Evolutionary conservation across 1,284 basidiomycete species (phyloP).

Genomic region (Malassezia globosa): DNA sequence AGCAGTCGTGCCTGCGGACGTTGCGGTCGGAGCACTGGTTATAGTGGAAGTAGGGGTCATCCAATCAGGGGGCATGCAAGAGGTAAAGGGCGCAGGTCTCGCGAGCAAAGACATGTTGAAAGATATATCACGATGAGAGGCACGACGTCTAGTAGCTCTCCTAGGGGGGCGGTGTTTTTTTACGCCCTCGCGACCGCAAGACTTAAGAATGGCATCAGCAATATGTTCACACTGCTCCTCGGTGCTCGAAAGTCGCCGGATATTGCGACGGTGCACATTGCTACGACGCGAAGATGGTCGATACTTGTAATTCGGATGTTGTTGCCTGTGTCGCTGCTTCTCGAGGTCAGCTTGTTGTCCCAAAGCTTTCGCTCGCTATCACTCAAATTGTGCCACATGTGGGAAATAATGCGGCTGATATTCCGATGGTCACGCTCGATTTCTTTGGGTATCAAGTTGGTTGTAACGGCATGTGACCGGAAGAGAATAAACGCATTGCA

Average conservation of each 20-base stretch:
- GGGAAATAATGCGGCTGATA: constrained; percentile 51
- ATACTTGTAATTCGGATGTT: constrained; percentile 39
- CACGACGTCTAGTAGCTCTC: neutral
- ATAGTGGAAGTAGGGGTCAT: too few relatives aligned
- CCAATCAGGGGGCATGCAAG: too few relatives aligned
- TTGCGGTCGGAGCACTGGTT: too few relatives aligned
- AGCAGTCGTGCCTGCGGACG: too few relatives aligned
- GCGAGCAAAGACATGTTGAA: too few relatives aligned
- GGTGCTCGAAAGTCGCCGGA: constrained; percentile 29
- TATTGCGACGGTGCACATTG: constrained; percentile 20
- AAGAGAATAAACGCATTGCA: constrained; percentile 93
- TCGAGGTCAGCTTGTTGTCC: constrained; percentile 29
- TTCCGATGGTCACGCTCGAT: constrained; percentile 74
- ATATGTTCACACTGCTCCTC: constrained; percentile 35
- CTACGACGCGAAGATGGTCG: constrained; percentile 24
- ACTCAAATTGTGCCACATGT: constrained; percentile 40
- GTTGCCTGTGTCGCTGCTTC: constrained; percentile 28
- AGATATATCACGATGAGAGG: too few relatives aligned
- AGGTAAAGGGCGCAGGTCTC: too few relatives aligned
- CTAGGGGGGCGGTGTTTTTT: constrained; percentile 1
- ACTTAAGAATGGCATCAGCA: constrained; percentile 34
- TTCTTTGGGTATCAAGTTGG: constrained; percentile 63
- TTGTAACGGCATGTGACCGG: constrained; percentile 71
- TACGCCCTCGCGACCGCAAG: constrained; percentile 28
- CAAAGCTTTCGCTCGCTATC: constrained; percentile 29